Conservation (phyloP, 164 flowering plant genomes). For the Akebia trifoliata region DNA sequence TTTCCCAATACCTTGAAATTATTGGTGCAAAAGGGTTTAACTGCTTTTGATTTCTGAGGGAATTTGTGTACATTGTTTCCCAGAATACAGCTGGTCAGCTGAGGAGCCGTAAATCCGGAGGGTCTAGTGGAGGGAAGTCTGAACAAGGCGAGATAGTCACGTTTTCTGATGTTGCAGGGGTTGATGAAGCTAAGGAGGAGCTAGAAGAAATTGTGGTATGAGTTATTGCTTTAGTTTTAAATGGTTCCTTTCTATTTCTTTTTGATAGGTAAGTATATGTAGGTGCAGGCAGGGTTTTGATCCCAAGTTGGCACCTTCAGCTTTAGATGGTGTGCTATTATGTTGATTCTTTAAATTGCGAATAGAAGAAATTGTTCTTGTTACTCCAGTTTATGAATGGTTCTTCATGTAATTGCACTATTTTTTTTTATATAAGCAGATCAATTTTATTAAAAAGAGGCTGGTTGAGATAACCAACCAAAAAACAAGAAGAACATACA, state of each 20-base stretch:
- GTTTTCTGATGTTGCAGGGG: slow-evolving; percentile 98
- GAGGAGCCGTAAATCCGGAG: slow-evolving; percentile 76
- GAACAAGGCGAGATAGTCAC: slow-evolving; percentile 78
- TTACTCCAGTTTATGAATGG: no score
- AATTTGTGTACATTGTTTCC: slow-evolving; percentile 13
- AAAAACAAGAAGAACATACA: no score
- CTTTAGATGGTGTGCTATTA: no score
- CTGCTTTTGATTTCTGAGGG: slow-evolving; percentile 6
- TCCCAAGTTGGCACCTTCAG: no score
- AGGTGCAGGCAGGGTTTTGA: no score
- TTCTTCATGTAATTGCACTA: no score
- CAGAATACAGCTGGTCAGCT: slow-evolving; percentile 87
- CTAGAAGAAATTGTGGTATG: slow-evolving; percentile 98
- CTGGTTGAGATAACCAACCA: no score
- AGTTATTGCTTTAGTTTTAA: neutral
- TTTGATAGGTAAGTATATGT: neutral
- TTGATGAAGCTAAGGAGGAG: slow-evolving; percentile 99
- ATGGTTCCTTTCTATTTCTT: neutral
- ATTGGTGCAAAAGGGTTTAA: slow-evolving; percentile 5
- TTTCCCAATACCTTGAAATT: slow-evolving; percentile 10
- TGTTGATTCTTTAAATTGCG: no score
- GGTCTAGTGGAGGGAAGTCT: slow-evolving; percentile 61
- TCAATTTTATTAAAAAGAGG: no score
- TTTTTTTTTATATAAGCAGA: no score
- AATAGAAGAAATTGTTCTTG: no score